Evolutionary conservation across 129 eudicot species (phyloP).

Genomic region (Erigeron canadensis): DNA sequence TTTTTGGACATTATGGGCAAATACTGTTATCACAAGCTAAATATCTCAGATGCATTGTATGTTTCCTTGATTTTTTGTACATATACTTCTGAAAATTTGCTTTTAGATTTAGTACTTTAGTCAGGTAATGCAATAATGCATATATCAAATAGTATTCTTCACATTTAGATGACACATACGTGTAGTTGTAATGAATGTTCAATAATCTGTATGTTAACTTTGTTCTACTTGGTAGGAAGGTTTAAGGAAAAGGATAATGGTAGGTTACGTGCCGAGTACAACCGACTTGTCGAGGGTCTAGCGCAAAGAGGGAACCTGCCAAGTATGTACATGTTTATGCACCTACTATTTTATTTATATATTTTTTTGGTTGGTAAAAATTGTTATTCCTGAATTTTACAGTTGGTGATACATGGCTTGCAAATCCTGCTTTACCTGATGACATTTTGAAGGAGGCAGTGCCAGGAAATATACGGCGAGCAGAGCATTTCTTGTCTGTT

Average conservation of each 20-base stretch:
- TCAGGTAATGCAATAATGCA: not conserved
- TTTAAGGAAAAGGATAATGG: constrained; percentile 94
- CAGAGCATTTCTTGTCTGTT: constrained; percentile 89
- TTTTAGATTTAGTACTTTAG: not conserved
- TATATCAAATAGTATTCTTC: not conserved
- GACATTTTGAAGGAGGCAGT: constrained; percentile 96
- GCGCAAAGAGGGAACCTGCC: constrained; percentile 90
- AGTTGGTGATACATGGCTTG: constrained; percentile 90
- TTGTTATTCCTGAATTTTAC: constrained; percentile 22
- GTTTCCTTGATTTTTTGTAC: not conserved
- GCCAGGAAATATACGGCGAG: constrained; percentile 91
- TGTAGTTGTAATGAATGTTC: constrained; percentile 7
- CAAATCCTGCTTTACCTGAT: constrained; percentile 89
- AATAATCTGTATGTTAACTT: constrained; percentile 34
- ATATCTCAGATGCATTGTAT: not conserved
- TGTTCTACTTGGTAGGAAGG: constrained; percentile 88
- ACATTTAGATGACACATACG: not conserved
- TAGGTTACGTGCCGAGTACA: constrained; percentile 91
- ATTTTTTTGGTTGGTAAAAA: constrained; percentile 1
- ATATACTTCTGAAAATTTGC: constrained; percentile 9
- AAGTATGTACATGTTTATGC: constrained; percentile 41
- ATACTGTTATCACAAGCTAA: not conserved
- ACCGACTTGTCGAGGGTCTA: constrained; percentile 89
- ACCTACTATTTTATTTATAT: not conserved
- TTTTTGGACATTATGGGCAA: not conserved